These are phyloP conservation scores for Lactarius hengduanensis DNA, from an alignment of 768 basidiomycete species.

Conservation along the genomic window DNA sequence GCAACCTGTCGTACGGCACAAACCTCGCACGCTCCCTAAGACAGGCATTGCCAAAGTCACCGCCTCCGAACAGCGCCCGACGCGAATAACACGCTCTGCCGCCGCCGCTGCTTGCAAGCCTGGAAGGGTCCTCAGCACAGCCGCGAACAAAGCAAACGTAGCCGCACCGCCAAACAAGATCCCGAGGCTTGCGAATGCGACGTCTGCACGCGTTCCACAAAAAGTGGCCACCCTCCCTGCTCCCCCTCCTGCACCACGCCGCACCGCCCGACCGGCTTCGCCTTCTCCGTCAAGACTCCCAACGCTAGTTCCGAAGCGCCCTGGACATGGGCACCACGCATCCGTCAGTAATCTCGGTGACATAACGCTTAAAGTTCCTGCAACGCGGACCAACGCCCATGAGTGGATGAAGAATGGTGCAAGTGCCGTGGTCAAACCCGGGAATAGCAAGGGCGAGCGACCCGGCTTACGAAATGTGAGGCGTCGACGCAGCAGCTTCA, in stretches of 20 bases:
- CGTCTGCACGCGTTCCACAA: slow-evolving; percentile 48
- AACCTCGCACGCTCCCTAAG: slow-evolving; percentile 37
- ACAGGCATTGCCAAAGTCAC: slow-evolving; percentile 46
- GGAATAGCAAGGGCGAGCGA: slow-evolving; percentile 61
- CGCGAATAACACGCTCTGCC: slow-evolving; percentile 70
- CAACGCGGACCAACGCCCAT: slow-evolving; percentile 35
- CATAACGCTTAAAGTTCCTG: slow-evolving; percentile 43
- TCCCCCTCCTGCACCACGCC: slow-evolving; percentile 37
- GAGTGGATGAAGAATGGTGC: slow-evolving; percentile 75
- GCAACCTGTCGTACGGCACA: slow-evolving; percentile 37
- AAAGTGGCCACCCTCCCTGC: slow-evolving; percentile 33
- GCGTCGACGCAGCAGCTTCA: slow-evolving; percentile 83
- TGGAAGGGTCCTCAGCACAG: slow-evolving; percentile 28
- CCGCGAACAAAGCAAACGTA: slow-evolving; percentile 32
- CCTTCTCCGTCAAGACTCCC: slow-evolving; percentile 77
- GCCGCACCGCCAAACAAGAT: slow-evolving; percentile 42
- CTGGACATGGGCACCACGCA: slow-evolving; percentile 42
- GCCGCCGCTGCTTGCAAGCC: slow-evolving; percentile 39
- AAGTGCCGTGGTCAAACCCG: slow-evolving; percentile 67
- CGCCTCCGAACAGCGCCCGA: slow-evolving; percentile 69
- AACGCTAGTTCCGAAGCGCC: slow-evolving; percentile 56
- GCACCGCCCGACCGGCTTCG: slow-evolving; percentile 51
- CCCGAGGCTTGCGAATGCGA: slow-evolving; percentile 40
- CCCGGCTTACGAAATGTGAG: slow-evolving; percentile 73
- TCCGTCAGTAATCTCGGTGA: slow-evolving; percentile 49